Percentiles rank a stretch among this genome's conserved stretches.
phyloP scores from a whole-genome alignment of 208 protist species.

The Trypanosoma conorhini region DNA sequence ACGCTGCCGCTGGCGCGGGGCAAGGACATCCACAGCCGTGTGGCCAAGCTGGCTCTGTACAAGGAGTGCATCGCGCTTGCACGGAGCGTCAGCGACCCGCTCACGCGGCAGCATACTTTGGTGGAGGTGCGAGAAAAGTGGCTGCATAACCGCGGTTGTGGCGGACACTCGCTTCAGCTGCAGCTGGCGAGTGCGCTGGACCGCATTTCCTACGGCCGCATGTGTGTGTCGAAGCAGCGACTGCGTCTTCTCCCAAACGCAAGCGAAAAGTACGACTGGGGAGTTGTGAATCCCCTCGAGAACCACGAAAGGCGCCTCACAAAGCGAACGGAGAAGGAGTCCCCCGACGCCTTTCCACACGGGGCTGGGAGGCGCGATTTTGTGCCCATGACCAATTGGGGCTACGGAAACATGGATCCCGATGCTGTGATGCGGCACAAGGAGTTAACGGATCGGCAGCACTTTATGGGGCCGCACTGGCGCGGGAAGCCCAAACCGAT shows the following conservation, averaged over 20 bases:
- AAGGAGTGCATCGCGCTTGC: constrained; percentile 88
- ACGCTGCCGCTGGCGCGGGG: constrained; percentile 85
- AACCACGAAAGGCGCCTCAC: constrained; percentile 66
- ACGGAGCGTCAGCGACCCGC: constrained; percentile 54
- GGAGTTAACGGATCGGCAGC: constrained; percentile 81
- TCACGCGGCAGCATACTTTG: constrained; percentile 75
- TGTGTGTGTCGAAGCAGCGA: constrained; percentile 84
- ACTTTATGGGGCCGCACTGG: constrained; percentile 90
- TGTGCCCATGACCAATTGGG: constrained; percentile 93
- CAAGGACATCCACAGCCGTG: constrained; percentile 74
- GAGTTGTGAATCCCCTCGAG: constrained; percentile 80
- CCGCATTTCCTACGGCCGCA: constrained; percentile 79
- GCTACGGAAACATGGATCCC: constrained; percentile 88
- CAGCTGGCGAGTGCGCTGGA: constrained; percentile 83
- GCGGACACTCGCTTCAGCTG: constrained; percentile 81
- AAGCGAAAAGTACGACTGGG: constrained; percentile 85
- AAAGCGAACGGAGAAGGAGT: constrained; percentile 61
- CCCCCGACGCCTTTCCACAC: constrained; percentile 79
- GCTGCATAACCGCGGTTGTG: constrained; percentile 73
- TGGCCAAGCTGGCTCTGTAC: constrained; percentile 81
- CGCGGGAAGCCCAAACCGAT: constrained; percentile 79
- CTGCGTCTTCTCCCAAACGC: constrained; percentile 80
- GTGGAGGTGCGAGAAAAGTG: constrained; percentile 80
- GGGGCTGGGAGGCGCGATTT: constrained; percentile 80
- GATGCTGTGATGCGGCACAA: constrained; percentile 86